phyloP scores from a whole-genome alignment of 116 monocot species.

The Papilionanthe hybrid region DNA sequence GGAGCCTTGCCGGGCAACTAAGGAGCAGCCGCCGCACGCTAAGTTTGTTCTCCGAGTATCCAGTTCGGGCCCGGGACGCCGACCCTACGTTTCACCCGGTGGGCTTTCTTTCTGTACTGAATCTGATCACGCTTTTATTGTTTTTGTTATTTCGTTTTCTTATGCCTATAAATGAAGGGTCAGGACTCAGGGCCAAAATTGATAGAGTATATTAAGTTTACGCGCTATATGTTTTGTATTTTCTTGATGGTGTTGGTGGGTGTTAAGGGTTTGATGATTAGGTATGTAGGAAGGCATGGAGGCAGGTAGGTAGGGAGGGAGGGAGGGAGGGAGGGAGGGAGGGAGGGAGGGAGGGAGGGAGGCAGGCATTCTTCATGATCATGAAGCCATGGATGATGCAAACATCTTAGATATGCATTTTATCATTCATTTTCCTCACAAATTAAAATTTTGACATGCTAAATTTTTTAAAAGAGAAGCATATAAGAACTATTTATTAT shows the following conservation, averaged over 20 bases:
- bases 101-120: not conserved
- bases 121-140: not conserved
- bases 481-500: too few relatives aligned
- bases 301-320: too few relatives aligned
- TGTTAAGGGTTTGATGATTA: not conserved
- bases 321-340: too few relatives aligned
- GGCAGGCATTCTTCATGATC: too few relatives aligned
- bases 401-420: too few relatives aligned
- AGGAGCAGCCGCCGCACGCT: constrained; percentile 74
- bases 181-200: not conserved
- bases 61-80: constrained; percentile 51
- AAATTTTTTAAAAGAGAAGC: too few relatives aligned
- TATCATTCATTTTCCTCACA: too few relatives aligned
- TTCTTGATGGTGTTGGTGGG: not conserved
- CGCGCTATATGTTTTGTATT: not conserved
- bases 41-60: constrained; percentile 66
- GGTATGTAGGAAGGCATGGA: too few relatives aligned
- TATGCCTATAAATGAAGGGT: not conserved
- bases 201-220: not conserved
- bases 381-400: too few relatives aligned
- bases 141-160: not conserved
- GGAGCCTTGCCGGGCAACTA: constrained; percentile 51
- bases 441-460: too few relatives aligned
- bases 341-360: too few relatives aligned
- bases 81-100: constrained; percentile 63